Conservation (phyloP, 768 basidiomycete genomes). For the Lactarius trivialis region DNA sequence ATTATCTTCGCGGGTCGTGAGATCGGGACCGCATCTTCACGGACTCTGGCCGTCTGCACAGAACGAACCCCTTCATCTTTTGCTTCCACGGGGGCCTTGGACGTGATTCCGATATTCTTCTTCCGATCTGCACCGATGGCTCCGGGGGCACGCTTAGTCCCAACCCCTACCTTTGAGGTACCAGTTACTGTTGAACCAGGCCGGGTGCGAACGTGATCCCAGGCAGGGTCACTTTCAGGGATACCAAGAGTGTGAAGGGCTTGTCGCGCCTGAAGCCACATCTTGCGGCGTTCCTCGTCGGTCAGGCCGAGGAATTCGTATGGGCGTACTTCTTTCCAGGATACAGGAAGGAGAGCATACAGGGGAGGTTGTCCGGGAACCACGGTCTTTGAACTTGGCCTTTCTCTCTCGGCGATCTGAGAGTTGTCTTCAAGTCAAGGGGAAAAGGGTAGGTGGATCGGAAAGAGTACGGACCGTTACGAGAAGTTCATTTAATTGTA, state of each 20-base stretch:
- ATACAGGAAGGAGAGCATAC: conserved; percentile 49
- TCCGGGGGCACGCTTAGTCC: conserved; percentile 6
- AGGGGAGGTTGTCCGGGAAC: conserved; percentile 9
- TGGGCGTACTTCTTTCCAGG: conserved; percentile 68
- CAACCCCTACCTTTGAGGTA: background rate
- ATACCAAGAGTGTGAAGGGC: conserved; percentile 46
- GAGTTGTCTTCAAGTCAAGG: background rate
- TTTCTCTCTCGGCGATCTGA: conserved; percentile 20
- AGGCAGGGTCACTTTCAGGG: conserved; percentile 54
- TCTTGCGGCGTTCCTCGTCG: conserved; percentile 40
- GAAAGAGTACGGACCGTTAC: conserved; percentile 38
- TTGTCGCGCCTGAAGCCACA: conserved; percentile 47
- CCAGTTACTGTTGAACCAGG: conserved; percentile 5
- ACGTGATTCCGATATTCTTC: conserved; percentile 8
- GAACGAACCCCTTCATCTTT: conserved; percentile 13
- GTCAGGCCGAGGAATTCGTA: conserved; percentile 51
- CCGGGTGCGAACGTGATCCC: conserved; percentile 42
- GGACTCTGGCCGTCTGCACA: conserved; percentile 2
- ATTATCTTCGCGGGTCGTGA: conserved; percentile 7
- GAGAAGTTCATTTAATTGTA: conserved; percentile 43
- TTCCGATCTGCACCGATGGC: conserved; percentile 9
- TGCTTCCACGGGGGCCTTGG: conserved; percentile 6
- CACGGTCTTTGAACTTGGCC: conserved; percentile 1
- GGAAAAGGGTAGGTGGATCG: background rate
- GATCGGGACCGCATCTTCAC: background rate